Evolutionary conservation across 1,139 yeast species (phyloP).

Genomic region (Kodamaea alishanica): DNA sequence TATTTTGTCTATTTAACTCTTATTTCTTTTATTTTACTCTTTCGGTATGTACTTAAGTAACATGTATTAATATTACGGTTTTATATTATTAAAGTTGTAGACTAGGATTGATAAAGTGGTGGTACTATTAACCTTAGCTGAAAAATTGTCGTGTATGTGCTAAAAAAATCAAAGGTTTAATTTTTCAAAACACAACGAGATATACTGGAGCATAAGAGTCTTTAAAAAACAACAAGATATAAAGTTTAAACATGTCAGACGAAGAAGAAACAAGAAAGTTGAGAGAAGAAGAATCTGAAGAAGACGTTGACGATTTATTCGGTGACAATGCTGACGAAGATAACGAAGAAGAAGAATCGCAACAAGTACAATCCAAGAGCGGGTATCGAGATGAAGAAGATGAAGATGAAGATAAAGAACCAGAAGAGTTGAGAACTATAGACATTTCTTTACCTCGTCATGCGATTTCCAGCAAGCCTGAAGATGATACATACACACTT

Average conservation of each 20-base stretch:
- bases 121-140: too few species aligned
- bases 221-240: slow-evolving; percentile 1
- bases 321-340: slow-evolving; percentile 45
- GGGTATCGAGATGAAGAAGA: slow-evolving; percentile 14
- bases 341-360: slow-evolving; percentile 19
- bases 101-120: too few species aligned
- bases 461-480: slow-evolving; percentile 47
- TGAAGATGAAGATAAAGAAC: slow-evolving; percentile 29
- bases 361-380: slow-evolving; percentile 7
- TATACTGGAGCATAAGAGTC: too few species aligned
- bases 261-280: slow-evolving; percentile 12
- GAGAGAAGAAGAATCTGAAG: slow-evolving; percentile 17
- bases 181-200: too few species aligned
- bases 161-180: too few species aligned
- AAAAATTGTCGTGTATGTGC: too few species aligned
- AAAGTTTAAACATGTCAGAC: slow-evolving; percentile 12
- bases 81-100: too few species aligned
- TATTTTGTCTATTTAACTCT: too few species aligned
- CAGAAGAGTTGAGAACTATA: slow-evolving; percentile 40
- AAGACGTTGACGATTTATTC: slow-evolving; percentile 44
- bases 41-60: too few species aligned
- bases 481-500: slow-evolving; percentile 49
- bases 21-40: too few species aligned
- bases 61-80: too few species aligned
- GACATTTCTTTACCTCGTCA: slow-evolving; percentile 75